These are phyloP conservation scores for Boletus vermiculosoides DNA, from an alignment of 768 basidiomycete species.

Conservation along the genomic window DNA sequence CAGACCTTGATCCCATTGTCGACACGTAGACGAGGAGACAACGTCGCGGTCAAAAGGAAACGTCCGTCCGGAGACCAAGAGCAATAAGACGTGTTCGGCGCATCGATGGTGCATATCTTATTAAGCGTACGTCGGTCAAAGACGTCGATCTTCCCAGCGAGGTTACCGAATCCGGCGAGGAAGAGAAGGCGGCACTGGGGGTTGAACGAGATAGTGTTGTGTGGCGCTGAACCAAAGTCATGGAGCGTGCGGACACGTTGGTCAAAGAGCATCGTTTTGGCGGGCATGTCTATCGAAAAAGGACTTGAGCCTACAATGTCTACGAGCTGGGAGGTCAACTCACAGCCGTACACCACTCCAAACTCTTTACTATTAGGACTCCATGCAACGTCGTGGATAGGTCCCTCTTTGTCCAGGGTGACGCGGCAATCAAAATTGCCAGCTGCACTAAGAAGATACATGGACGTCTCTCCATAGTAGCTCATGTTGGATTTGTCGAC, in stretches of 20 bases:
- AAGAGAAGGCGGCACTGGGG: constrained; percentile 87
- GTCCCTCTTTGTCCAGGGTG: constrained; percentile 90
- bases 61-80: constrained; percentile 95
- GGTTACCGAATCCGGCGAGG: constrained; percentile 94
- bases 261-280: constrained; percentile 90
- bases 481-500: constrained; percentile 97
- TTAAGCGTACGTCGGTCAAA: constrained; percentile 84
- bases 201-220: constrained; percentile 93
- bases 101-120: constrained; percentile 79
- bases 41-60: constrained; percentile 89
- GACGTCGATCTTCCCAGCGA: constrained; percentile 91
- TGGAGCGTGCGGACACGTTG: constrained; percentile 82
- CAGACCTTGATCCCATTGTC: constrained; percentile 97
- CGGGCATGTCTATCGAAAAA: constrained; percentile 76
- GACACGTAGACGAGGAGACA: constrained; percentile 93
- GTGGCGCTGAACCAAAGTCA: constrained; percentile 87
- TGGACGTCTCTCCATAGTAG: constrained; percentile 96
- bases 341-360: constrained; percentile 94
- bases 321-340: constrained; percentile 33
- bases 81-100: constrained; percentile 90
- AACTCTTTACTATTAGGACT: constrained; percentile 97
- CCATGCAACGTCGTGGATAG: constrained; percentile 96
- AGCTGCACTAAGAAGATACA: constrained; percentile 89
- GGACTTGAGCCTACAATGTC: neutral
- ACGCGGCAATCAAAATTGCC: constrained; percentile 94